Evolutionary conservation across 2,329 filamentous ascomycete genomes (phyloP), one percentile per base, ranked within the genome.

Genomic region (Penicillium frequentans): DNA sequence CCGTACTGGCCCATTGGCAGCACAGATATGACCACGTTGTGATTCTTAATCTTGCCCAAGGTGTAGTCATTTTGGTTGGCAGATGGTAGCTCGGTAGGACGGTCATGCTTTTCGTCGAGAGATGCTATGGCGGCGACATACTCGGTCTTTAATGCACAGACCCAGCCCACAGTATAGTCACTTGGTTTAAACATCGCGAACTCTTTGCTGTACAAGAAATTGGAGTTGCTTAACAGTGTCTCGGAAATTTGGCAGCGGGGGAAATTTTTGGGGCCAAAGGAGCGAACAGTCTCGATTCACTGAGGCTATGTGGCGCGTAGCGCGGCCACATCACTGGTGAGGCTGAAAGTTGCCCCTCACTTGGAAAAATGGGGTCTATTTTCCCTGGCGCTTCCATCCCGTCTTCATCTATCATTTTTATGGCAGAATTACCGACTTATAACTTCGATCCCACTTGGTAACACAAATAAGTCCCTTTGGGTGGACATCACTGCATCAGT

Each of bases 161-260:
- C 78, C 76, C 76, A 80, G n/a, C 76, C 77, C 8, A 80, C 70
- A 0, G 68, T 76, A 54, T 79, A 80, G 21, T 42, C 37, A 21
- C 31, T 11, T n/a, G 49, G 31, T 5, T 24, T 42, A 6, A 21
- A 39, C 48, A 50, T 50, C 11, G 14, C 5, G n/a, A 2, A 42
- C 5, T 3, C 11, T 13, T 23, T 13, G 11, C 35, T 39, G 16
- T 14, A 33, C 31, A 19, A 5, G n/a, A 19, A 2, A 5, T 39
- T 39, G 35, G n/a, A 19, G 16, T 8, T 19, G n/a, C 3, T 39
- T n/a, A 4, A 19, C 7, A 19, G 3, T 4, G 8, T 5, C 9
- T 19, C 9, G 8, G 9, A 1, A 4, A 19, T 39, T 33, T 39
- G 16, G 16, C 35, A 10, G 35, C 2, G 6, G 9, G 7, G 3